phyloP scores from a whole-genome alignment of 163 green algal genomes.

The Scenedesmus sp. region DNA sequence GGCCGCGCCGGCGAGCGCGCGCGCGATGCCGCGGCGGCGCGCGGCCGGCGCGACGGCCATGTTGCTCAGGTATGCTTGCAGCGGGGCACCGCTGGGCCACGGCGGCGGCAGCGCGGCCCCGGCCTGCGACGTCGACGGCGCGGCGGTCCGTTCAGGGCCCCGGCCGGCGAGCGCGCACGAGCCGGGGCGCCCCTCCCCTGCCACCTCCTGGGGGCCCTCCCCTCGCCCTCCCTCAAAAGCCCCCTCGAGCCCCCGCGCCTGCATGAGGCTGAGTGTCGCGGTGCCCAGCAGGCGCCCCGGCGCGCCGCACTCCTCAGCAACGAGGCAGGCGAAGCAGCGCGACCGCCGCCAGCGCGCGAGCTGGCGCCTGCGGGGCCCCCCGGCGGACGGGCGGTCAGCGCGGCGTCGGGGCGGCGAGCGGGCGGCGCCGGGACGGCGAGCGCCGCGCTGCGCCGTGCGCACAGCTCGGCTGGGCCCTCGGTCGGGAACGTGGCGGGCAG shows the following conservation, averaged over 20 bases:
- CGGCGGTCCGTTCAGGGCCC: too few relatives aligned
- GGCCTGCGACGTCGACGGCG: too few relatives aligned
- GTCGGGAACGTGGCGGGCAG: slow-evolving; percentile 30
- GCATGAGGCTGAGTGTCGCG: slow-evolving; percentile 39
- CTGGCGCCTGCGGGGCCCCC: slow-evolving; percentile 37
- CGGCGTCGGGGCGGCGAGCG: neutral
- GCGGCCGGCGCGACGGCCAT: slow-evolving; percentile 24
- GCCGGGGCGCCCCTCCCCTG: too few relatives aligned
- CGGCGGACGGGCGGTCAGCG: neutral
- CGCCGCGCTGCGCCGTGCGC: too few relatives aligned
- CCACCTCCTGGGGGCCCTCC: too few relatives aligned
- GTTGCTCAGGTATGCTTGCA: slow-evolving; percentile 42
- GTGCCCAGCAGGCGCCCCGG: neutral
- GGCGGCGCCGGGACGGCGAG: neutral
- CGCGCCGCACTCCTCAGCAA: slow-evolving; percentile 1
- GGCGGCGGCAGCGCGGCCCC: slow-evolving; percentile 28
- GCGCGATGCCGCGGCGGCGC: slow-evolving; percentile 11
- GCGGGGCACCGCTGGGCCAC: slow-evolving; percentile 23
- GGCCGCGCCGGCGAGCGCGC: neutral
- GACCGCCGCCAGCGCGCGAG: slow-evolving; percentile 12
- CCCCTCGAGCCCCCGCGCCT: neutral
- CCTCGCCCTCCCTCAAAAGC: too few relatives aligned
- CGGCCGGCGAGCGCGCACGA: too few relatives aligned
- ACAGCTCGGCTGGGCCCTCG: slow-evolving; percentile 29
- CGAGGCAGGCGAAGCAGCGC: slow-evolving; percentile 29